Evolutionary conservation across 1,139 yeast genomes (phyloP).

Genomic region (Zygoascus meyerae): DNA sequence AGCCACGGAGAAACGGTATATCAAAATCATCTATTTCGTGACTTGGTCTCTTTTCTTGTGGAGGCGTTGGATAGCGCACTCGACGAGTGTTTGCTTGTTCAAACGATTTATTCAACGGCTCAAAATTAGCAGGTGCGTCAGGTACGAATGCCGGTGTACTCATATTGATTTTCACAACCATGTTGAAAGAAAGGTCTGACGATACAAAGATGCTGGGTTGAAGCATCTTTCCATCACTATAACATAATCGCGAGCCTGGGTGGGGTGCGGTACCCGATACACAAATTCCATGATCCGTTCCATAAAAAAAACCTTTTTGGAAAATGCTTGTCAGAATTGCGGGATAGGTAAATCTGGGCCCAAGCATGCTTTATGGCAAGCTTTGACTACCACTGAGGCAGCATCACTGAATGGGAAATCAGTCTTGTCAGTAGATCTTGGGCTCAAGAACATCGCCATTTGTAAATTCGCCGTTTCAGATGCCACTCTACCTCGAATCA

Average conservation of each 20-base stretch:
- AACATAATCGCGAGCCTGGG: too few species aligned
- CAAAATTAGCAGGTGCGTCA: too few species aligned
- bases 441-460: conserved; percentile 41
- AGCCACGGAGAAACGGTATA: neutral
- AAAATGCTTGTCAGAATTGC: conserved; percentile 21
- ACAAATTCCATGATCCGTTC: neutral
- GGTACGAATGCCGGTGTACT: too few species aligned
- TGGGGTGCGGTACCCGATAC: too few species aligned
- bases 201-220: too few species aligned
- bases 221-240: too few species aligned
- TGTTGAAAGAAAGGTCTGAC: too few species aligned
- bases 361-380: conserved; percentile 18
- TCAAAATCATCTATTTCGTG: neutral
- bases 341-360: conserved; percentile 25
- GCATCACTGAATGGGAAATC: neutral
- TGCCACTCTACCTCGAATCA: conserved; percentile 29
- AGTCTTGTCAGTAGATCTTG: conserved; percentile 40
- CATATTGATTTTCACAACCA: too few species aligned
- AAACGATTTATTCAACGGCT: neutral
- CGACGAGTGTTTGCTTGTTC: conserved; percentile 4
- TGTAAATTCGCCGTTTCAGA: conserved; percentile 24
- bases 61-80: conserved; percentile 17
- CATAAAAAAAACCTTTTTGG: conserved; percentile 12
- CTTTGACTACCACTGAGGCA: neutral
- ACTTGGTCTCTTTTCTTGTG: conserved; percentile 1